Evolutionary conservation across 2,329 filamentous ascomycete genomes (phyloP).

Genomic region (Trichoderma polysporum): DNA sequence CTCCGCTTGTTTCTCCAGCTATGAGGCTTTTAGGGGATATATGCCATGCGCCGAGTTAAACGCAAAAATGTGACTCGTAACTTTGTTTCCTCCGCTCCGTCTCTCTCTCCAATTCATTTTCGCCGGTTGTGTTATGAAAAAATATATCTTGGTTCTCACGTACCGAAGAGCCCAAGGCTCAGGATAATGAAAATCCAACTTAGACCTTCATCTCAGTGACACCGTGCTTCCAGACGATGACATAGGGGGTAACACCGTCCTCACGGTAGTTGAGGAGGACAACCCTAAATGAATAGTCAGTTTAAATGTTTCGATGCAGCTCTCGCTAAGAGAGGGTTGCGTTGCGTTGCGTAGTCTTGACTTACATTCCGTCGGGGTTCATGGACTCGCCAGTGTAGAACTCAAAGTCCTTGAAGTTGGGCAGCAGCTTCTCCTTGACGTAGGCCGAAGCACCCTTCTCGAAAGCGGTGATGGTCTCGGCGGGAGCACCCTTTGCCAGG

Average conservation of each 20-base stretch:
- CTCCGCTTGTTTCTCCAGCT: constrained; percentile 20
- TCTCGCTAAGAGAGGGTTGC: too few species aligned
- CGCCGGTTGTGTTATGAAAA: background rate
- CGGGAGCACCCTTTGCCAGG: constrained; percentile 59
- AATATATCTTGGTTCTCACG: constrained; percentile 15
- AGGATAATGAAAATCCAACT: constrained; percentile 28
- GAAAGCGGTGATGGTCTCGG: constrained; percentile 72
- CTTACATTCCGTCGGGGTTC: constrained; percentile 91
- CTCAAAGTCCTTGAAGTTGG: constrained; percentile 94
- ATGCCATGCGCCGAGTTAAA: constrained; percentile 22
- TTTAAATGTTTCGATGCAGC: too few species aligned
- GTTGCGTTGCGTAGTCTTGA: constrained; percentile 29
- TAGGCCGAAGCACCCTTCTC: constrained; percentile 71
- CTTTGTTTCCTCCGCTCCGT: background rate
- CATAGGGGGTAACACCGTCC: constrained; percentile 86
- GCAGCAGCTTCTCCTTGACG: constrained; percentile 78
- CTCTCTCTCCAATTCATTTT: background rate
- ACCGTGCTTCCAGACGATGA: constrained; percentile 95
- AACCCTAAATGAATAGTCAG: constrained; percentile 54
- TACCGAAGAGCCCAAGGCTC: constrained; percentile 10
- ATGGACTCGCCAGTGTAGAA: constrained; percentile 91
- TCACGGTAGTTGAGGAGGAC: constrained; percentile 97
- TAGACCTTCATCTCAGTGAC: constrained; percentile 90
- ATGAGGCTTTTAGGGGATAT: constrained; percentile 22
- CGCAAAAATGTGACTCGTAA: constrained; percentile 16